Evolutionary conservation across 2,329 filamentous ascomycete genomes (phyloP), one percentile per base, ranked within the genome.

Genomic region (Alternaria panax): DNA sequence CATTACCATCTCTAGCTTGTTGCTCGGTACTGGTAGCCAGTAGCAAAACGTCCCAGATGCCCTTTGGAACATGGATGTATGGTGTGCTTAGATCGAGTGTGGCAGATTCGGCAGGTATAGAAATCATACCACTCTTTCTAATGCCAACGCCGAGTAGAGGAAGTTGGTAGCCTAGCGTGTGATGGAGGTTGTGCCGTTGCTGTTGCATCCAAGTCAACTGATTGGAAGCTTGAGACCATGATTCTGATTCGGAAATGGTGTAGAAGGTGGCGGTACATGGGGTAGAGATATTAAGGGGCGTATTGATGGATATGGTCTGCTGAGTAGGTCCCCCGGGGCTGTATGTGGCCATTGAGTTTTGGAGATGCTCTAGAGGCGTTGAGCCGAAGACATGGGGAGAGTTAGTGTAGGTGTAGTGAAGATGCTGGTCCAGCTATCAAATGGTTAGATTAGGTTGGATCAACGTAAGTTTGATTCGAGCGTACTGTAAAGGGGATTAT

Each of bases 101-200:
- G 2, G 64, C 60, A 8, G 28, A 16, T 16, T 54, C 34, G 7
- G 53, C 50, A 5, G 57, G 43, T 40, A 60, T 66, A 12, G 42
- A 54, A 1, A 69, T n/a, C 55, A 62, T 65, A 4, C 57, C 65
- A 27, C 65, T 67, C 41, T 61, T 68, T 7, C 68, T 64, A 3
- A 69, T 40, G 7, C 63, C 62, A 6, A 67, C n/a, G 25, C 62
- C 42, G 5, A 51, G 47, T 3, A 67, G 42, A 2, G 57, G 52
- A 12, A 71, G 54, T 9, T 58, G 27, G 2, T 14, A 40, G 42
- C 28, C 54, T 8, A 30, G 32, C 24, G 14, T 34, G n/a, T 2
- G n/a, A 3, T n/a, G 28, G 7, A 18, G 14, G 22, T 43, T 25
- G 38, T 48, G 28, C 30, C 34, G 22, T 50, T 22, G 28, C 36